Base-by-base conservation (phyloP, 352 stramenopile species). In the Chrysophaeum taylorii region DNA sequence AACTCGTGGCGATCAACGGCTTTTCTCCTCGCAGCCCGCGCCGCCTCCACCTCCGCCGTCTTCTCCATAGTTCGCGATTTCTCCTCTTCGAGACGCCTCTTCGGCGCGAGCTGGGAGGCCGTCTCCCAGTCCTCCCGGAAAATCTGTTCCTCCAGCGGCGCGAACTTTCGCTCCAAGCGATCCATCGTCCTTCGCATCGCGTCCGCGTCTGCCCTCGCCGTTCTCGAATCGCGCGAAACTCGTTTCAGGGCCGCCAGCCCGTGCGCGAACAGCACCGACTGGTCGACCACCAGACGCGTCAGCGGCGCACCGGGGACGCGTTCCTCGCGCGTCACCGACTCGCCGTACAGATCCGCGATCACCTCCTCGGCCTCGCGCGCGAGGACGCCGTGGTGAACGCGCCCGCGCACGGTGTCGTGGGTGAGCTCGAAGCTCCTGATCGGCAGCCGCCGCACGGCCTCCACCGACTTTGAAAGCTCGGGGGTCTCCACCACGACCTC, bases 331-430 rank as follows among this genome's bases (percentile, higher is more conserved):
- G 50, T 25, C 27, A 61, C 50, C 7, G 31, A 16, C n/a, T 61
- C 50, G 27, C n/a, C 50, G 31, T 61, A 61, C n/a, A 31, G 12
- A 25, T n/a, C n/a, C 16, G 12, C 53, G 29, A 64, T 25, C 23
- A 38, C 12, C 53, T 14, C 53, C 33, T 64, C 53, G 7, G 53
- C 53, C 27, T 64, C 53, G 16, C 41, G 37, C 27, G 53, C 15
- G 4, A 64, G n/a, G 4, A 64, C 53, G 33, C 53, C 53, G 33
- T 64, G n/a, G 53, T 64, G 53, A 25, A 64, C 53, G 7, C 53
- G 53, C 16, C 53, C 53, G 4, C 41, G 15, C 12, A 39, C 21
- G 5, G 53, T 64, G 33, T 64, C 53, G 33, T 64, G 53, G 4
- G 29, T 38, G 4, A 64, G 27, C 53, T 64, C 53, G 53, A 42